These are phyloP conservation scores for Polysphondylium violaceum DNA, from an alignment of 78 protist genomes.

Conservation along the genomic window DNA sequence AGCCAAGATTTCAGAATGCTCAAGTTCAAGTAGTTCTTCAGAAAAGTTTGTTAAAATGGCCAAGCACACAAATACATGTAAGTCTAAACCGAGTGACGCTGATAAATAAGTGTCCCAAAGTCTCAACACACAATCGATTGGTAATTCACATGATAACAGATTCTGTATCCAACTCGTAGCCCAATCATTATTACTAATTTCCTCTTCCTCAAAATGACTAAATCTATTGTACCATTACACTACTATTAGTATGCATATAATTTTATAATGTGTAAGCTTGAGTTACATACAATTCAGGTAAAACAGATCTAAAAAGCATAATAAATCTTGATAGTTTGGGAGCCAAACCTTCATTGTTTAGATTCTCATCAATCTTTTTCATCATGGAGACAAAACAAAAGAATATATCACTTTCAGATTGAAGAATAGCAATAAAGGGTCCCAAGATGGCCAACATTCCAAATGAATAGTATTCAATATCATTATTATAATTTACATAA, in stretches of 20 bases:
- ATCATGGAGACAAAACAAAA: constrained; percentile 56
- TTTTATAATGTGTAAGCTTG: background rate
- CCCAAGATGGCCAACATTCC: constrained; percentile 63
- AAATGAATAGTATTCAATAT: constrained; percentile 71
- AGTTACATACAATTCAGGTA: constrained; percentile 72
- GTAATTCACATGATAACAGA: constrained; percentile 64
- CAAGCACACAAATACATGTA: constrained; percentile 77
- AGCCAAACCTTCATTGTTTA: constrained; percentile 44
- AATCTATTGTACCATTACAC: constrained; percentile 3
- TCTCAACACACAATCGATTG: constrained; percentile 80
- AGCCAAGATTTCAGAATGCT: constrained; percentile 71
- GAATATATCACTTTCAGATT: constrained; percentile 74
- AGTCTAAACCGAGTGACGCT: constrained; percentile 53
- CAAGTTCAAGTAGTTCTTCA: constrained; percentile 79
- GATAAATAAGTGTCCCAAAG: constrained; percentile 86
- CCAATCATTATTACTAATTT: constrained; percentile 82
- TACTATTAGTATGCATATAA: background rate
- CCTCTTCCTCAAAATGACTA: constrained; percentile 85
- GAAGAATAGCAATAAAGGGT: constrained; percentile 72
- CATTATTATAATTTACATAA: constrained; percentile 69
- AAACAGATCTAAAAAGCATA: constrained; percentile 72
- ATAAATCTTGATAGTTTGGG: constrained; percentile 76
- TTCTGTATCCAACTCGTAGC: constrained; percentile 78
- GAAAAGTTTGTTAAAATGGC: constrained; percentile 74
- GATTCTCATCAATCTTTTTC: constrained; percentile 80